These are phyloP conservation scores for Wickerhamiella spandovensis DNA, from an alignment of 805 yeast genomes.

Conservation along the genomic window DNA sequence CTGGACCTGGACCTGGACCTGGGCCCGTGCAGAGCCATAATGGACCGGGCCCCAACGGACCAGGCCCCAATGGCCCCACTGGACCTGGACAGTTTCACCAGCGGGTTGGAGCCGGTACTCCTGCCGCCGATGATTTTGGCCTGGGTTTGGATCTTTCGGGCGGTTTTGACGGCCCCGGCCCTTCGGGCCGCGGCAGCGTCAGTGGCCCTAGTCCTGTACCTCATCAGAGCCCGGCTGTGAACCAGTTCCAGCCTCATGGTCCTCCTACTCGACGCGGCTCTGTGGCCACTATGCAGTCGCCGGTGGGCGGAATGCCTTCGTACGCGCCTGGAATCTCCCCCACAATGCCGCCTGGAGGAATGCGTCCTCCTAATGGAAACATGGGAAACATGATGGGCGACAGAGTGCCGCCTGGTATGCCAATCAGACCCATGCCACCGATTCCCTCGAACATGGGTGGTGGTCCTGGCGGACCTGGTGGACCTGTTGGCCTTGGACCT, in stretches of 20 bases:
- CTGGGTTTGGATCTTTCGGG: neutral
- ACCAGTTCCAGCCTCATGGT: neutral
- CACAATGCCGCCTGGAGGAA: neutral
- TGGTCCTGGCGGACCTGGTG: neutral
- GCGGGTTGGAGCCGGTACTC: neutral
- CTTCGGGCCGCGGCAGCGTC: neutral
- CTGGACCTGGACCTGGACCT: neutral
- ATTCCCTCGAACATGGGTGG: neutral
- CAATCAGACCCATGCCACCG: neutral
- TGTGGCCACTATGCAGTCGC: neutral
- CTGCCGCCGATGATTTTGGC: neutral
- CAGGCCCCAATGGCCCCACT: neutral
- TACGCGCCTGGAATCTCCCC: neutral
- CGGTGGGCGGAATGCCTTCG: neutral
- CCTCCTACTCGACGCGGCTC: neutral
- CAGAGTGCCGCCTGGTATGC: neutral
- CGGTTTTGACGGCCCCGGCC: neutral
- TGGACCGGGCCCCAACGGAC: neutral
- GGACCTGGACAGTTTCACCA: neutral
- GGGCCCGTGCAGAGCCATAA: no score
- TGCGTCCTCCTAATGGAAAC: neutral
- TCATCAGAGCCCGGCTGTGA: neutral
- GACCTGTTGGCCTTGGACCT: neutral
- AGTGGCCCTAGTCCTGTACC: neutral
- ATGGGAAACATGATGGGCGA: neutral